Evolutionary conservation across 176 grass and related monocot species (phyloP), one percentile per base, ranked within the genome.

Genomic region (Oryza punctata): DNA sequence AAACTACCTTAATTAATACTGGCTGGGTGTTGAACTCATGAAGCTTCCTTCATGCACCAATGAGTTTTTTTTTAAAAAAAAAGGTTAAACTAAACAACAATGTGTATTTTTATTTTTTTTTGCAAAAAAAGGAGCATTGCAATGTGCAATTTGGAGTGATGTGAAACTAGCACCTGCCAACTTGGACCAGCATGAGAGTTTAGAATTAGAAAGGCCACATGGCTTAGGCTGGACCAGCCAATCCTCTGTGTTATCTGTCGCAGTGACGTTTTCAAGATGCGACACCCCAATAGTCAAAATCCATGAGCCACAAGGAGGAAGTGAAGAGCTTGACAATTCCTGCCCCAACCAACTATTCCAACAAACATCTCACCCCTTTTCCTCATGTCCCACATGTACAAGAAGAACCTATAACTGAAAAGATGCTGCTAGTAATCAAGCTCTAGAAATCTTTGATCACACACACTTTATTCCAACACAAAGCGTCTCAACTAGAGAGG

Each of bases 181-280:
- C 28, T 72, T 86, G 76, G 54, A 65, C 37, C 37, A 66, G 38
- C 4, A 21, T 85, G 32, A 3, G 10, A 60, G 40, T 33, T 8
- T 29, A 27, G 30, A 38, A 41, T 41, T 41, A 41, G 40, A 41
- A 41, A 21, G 45, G 29, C 30, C 85, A 86, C 77, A 87, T 69
- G 78, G 78, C 2, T 2, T 12, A 76, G 35, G 1, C 63, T 81
- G 85, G 85, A 81, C 63, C 71, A 81, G 61, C 44, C 71, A 87
- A 75, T 35, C 28, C 75, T 30, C 23, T 25, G 33, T 8, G 1
- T 70, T 54, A 1, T 69, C 29, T 16, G 65, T 69, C 43, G 6
- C 26, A 16, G 73, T 30, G 1, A 61, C 27, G 49, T 44, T 73
- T 73, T 29, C 47, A 70, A 70, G 33, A 77, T 50, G 79, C 85